Percentiles rank a stretch among this genome's conserved stretches.
phyloP scores from a whole-genome alignment of 2,329 filamentous ascomycete genomes.

The Aspergillus sp. region DNA sequence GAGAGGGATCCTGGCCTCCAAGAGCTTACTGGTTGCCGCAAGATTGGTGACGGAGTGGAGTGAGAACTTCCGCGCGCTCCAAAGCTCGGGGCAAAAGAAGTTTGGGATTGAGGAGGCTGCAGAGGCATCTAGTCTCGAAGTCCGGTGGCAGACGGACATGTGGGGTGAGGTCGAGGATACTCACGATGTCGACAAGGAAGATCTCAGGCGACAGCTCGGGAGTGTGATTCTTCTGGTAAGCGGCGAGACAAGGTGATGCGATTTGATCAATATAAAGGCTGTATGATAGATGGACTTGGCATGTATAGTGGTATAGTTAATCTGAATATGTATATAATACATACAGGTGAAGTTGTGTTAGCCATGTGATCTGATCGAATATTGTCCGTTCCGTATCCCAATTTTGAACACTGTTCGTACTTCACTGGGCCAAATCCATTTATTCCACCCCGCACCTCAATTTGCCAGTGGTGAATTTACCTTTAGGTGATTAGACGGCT shows the following conservation, averaged over 20 bases:
- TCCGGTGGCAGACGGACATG: conserved; percentile 83
- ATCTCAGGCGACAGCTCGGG: conserved; percentile 83
- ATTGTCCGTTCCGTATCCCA: too few species aligned
- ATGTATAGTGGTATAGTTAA: neutral
- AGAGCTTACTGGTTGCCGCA: conserved; percentile 79
- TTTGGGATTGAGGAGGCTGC: conserved; percentile 87
- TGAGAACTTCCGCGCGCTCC: conserved; percentile 65
- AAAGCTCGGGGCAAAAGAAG: conserved; percentile 40
- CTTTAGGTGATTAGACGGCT: neutral
- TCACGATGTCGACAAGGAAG: conserved; percentile 93
- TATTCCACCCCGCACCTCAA: too few species aligned
- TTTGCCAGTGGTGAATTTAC: neutral
- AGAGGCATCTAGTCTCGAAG: conserved; percentile 77
- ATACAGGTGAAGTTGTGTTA: too few species aligned
- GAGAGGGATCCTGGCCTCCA: conserved; percentile 79
- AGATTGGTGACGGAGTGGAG: conserved; percentile 88
- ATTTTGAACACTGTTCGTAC: too few species aligned
- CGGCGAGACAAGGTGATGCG: conserved; percentile 49
- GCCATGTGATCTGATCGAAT: too few species aligned
- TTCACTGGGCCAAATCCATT: too few species aligned
- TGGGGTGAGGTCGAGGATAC: conserved; percentile 99
- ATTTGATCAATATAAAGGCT: neutral
- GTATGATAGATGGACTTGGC: neutral
- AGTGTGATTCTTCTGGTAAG: conserved; percentile 82
- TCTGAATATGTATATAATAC: too few species aligned